Evolutionary conservation across 2,329 filamentous ascomycete species (phyloP).

Genomic region (Gaeumannomyces tritici): DNA sequence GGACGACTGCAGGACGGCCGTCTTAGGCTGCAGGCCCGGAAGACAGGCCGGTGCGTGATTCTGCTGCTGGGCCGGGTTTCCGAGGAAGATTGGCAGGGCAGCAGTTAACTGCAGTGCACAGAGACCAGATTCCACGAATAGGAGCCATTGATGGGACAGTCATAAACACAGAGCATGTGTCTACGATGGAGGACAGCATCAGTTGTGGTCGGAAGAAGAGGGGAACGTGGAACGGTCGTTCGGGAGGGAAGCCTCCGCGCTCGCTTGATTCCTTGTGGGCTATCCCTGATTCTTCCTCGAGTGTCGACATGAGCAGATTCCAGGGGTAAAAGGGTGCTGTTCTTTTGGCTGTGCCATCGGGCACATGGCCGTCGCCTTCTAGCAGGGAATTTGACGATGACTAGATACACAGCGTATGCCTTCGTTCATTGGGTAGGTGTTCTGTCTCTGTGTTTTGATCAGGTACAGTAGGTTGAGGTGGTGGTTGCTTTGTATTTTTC

Average conservation of each 20-base stretch:
- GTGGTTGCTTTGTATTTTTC: background rate
- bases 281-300: background rate
- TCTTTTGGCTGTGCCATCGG: background rate
- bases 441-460: too few relatives aligned
- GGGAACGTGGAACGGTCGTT: background rate
- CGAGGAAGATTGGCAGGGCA: background rate
- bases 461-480: background rate
- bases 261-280: background rate
- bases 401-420: background rate
- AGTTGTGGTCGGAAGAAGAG: background rate
- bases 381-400: background rate
- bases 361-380: too few relatives aligned
- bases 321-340: background rate
- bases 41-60: background rate
- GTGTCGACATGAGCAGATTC: background rate
- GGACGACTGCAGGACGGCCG: background rate
- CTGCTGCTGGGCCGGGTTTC: background rate
- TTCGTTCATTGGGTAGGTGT: too few relatives aligned
- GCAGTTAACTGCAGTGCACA: background rate
- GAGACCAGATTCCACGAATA: background rate
- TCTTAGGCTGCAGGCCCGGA: background rate
- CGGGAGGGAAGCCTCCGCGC: background rate
- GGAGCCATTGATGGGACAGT: background rate
- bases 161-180: background rate
- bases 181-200: background rate